Base-by-base conservation (phyloP, 495 filamentous ascomycete species). In the Xylaria bambusicola region DNA sequence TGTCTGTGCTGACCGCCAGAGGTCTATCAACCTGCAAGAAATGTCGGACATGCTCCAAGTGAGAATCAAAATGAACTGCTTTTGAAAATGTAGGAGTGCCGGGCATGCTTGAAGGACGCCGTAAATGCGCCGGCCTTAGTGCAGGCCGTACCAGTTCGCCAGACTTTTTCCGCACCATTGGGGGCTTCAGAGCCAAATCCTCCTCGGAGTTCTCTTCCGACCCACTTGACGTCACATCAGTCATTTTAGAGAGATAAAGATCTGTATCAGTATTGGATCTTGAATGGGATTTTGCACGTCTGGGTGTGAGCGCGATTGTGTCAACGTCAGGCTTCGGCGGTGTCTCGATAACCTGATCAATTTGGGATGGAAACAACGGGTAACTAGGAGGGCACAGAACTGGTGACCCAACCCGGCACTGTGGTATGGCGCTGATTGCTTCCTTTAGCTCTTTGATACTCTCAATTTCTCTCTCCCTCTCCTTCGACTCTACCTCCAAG, bases 141-240 rank as follows among this genome's bases (percentile, higher is more conserved):
- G 94, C 96, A 5, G 94, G 96, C 62, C 93, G 87, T 51, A 98
- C 94, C 50, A 98, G 82, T 73, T 98, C 94, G 23, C 94, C 94
- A 38, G 94, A 98, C 81, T 98, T 98, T 80, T 98, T 98, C 56
- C 94, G 86, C 52, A 98, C 86, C 86, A 98, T 91, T 20, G 85
- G 85, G 20, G 92, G 92, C 74, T 90, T 93, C 40, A 73, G 74
- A 61, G 62, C 78, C 24, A 86, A 87, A 44, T 88, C 87, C 59
- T 86, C 83, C 40, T 81, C 79, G 0, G 77, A 75, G 0, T 85
- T 86, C 35, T 88, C 84, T 21, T 88, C 86, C 0, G 88, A 90
- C 40, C 73, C 78, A 8, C 77, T 83, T 44, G 82, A 54, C 3
- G 82, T 76, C 31, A 79, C 82, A 56, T 86, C 83, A 23, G 80